Base-by-base conservation (phyloP, 2,329 filamentous ascomycete genomes). In the Pseudogymnoascus sp. region DNA sequence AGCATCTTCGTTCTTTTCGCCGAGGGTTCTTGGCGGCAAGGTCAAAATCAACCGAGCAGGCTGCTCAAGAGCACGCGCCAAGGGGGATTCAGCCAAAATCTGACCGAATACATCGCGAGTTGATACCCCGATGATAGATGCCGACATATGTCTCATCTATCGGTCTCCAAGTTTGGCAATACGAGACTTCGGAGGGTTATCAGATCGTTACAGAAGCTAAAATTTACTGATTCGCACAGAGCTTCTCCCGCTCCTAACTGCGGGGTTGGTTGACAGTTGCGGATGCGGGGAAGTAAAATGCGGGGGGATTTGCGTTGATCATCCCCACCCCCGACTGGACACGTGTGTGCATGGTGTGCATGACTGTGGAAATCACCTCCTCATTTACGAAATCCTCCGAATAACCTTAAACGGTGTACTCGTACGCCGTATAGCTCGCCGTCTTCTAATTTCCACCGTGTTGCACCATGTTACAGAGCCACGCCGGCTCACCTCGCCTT, bases 351-450 rank as follows among this genome's bases (percentile, higher is more conserved):
- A 19, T 55, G 49, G 28, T 33, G 25, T 16, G 5, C 28, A 55
- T 19, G n/a, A n/a, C 25, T 33, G 25, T n/a, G 8, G 49, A 33
- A 33, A 33, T 8, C 49, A 19, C 49, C 49, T 55, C 28, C 49
- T 55, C 28, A 55, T 55, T 55, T 55, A 7, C 49, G 49, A 55
- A 52, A 55, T 33, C 28, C 49, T 19, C 49, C 49, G 28, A 55
- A 19, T 6, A 55, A 55, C 49, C 49, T 55, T 55, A 55, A 33
- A 19, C 5, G 2, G n/a, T 6, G n/a, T 16, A 9, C 49, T 55
- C n/a, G 28, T 33, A 19, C 9, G n/a, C 19, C 49, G 49, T 7
- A 33, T 55, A 11, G n/a, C 22, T 8, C 11, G 41, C 25, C n/a
- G 14, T 9, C n/a, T 11, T 16, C 11, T 12, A 52, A 52, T 52